Conservation (phyloP, 2,329 filamentous ascomycete species). For the Fusarium kyushuense region DNA sequence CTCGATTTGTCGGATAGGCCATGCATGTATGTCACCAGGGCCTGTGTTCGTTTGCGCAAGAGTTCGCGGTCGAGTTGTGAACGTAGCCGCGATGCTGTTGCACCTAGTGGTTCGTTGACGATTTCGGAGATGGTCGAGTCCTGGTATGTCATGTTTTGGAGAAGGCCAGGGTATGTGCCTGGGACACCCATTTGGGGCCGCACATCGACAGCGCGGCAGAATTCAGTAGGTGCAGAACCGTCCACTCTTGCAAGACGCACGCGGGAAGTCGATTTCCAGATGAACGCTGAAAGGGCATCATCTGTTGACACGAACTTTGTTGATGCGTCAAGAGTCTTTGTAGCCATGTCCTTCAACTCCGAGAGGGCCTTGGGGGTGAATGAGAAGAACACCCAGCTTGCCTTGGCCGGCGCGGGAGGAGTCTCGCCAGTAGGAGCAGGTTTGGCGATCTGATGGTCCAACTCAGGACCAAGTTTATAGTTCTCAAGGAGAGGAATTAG, state of each 20-base stretch:
- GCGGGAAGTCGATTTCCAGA: constrained; percentile 61
- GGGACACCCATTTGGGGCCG: constrained; percentile 58
- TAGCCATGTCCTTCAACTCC: constrained; percentile 53
- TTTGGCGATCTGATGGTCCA: constrained; percentile 52
- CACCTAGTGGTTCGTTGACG: constrained; percentile 49
- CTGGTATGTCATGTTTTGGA: constrained; percentile 61
- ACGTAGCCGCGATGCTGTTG: constrained; percentile 56
- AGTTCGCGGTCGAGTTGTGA: constrained; percentile 53
- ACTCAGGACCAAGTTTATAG: constrained; percentile 52
- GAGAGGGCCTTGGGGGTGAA: constrained; percentile 56
- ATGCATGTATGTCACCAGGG: constrained; percentile 56
- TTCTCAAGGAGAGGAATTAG: constrained; percentile 57
- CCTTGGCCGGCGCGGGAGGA: constrained; percentile 40
- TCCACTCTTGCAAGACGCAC: constrained; percentile 55
- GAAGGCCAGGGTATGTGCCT: constrained; percentile 60
- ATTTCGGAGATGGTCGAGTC: constrained; percentile 48
- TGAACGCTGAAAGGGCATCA: constrained; percentile 63
- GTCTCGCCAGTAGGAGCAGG: constrained; percentile 27
- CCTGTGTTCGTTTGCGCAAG: constrained; percentile 53
- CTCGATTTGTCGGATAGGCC: constrained; percentile 52
- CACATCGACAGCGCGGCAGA: constrained; percentile 64
- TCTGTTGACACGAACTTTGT: constrained; percentile 63
- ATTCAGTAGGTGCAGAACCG: constrained; percentile 41
- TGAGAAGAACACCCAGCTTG: constrained; percentile 60
- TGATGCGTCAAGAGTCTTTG: constrained; percentile 8